Percentiles rank a stretch among this genome's conserved stretches.
Conservation (phyloP, 768 basidiomycete genomes). For the Russula vinacea region DNA sequence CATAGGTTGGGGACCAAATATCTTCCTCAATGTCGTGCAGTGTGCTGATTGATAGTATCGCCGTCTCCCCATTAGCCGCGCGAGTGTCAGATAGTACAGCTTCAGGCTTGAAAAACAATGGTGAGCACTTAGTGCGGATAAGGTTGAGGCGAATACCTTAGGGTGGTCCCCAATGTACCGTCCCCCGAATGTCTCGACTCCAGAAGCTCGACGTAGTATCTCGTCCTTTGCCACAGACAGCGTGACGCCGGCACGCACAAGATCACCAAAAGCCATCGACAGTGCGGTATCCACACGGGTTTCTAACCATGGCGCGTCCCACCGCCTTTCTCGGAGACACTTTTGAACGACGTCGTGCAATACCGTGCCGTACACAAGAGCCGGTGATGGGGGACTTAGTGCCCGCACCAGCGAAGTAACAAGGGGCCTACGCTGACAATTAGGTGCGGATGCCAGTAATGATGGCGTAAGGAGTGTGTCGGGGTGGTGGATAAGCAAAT, state of each 20-base stretch:
- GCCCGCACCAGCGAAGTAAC: constrained; percentile 62
- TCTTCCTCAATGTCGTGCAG: constrained; percentile 93
- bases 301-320: constrained; percentile 64
- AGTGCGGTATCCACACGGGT: constrained; percentile 56
- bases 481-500: constrained; percentile 84
- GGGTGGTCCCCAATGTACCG: constrained; percentile 64
- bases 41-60: constrained; percentile 66
- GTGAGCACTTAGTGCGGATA: constrained; percentile 12
- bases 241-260: constrained; percentile 56
- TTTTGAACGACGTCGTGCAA: constrained; percentile 88
- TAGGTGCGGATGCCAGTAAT: constrained; percentile 74
- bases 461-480: constrained; percentile 91
- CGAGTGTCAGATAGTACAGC: constrained; percentile 70
- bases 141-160: constrained; percentile 46
- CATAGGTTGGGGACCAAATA: constrained; percentile 94
- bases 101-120: constrained; percentile 44
- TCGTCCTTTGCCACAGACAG: constrained; percentile 67
- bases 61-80: constrained; percentile 45
- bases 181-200: constrained; percentile 59
- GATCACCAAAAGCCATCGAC: constrained; percentile 51
- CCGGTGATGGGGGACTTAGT: constrained; percentile 56
- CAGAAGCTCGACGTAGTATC: constrained; percentile 57
- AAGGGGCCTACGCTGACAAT: constrained; percentile 86
- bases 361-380: constrained; percentile 88
- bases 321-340: constrained; percentile 58